Conservation (phyloP, 192 early-diverging fungal species). For the Coemansia sp. region DNA sequence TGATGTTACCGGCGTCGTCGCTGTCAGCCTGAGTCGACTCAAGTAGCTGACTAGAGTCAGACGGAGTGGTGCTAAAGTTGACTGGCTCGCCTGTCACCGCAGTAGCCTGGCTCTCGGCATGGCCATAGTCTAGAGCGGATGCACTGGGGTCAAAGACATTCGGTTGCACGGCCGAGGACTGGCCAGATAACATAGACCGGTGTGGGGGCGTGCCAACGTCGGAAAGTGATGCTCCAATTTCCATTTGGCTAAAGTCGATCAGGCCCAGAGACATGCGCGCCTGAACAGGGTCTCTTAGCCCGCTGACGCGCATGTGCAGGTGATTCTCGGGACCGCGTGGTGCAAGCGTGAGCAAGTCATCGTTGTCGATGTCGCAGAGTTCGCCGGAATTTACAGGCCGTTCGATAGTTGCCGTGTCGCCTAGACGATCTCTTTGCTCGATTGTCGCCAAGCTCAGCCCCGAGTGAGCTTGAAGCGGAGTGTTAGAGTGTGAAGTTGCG, state of each 20-base stretch:
- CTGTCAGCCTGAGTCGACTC: constrained; percentile 14
- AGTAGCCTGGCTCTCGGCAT: constrained; percentile 34
- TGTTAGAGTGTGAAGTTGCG: not conserved
- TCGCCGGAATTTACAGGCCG: not conserved
- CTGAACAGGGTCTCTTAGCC: constrained; percentile 28
- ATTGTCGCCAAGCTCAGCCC: not conserved
- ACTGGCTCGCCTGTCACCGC: constrained; percentile 14
- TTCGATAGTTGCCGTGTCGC: not conserved
- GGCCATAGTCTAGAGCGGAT: not conserved
- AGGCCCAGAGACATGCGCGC: constrained; percentile 51
- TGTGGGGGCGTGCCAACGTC: constrained; percentile 24
- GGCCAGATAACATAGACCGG: not conserved
- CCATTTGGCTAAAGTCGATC: constrained; percentile 54
- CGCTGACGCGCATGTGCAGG: constrained; percentile 21
- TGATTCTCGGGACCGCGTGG: not conserved
- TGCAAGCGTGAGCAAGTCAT: constrained; percentile 17
- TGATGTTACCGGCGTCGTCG: not conserved
- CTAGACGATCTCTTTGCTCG: not conserved
- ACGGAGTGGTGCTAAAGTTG: constrained; percentile 2
- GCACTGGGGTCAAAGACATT: not conserved
- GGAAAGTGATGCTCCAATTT: constrained; percentile 35
- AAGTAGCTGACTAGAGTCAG: not conserved
- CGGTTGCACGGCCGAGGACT: not conserved
- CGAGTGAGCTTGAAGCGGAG: constrained; percentile 1
- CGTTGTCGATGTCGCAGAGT: constrained; percentile 5